Evolutionary conservation across 768 basidiomycete species (phyloP), one percentile per base, ranked within the genome.

Genomic region (Coprinopsis sp.): DNA sequence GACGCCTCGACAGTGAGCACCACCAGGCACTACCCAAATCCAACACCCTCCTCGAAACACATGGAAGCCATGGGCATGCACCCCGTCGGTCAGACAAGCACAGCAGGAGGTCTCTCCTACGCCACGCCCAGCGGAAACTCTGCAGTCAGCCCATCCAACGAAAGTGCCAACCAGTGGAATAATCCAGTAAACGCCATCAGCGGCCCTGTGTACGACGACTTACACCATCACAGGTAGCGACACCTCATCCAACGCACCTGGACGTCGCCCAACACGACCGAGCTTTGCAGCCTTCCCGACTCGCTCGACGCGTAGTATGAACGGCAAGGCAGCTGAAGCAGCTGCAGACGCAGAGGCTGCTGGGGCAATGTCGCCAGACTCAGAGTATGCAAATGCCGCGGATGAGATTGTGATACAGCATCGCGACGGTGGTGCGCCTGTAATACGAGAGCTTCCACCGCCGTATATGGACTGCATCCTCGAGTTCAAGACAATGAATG

Each of bases 371-470:
- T 13, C 34, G 11, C 39, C 39, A 16, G 27, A 45, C n/a, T 50
- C 44, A 30, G 29, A 39, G 18, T 38, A 25, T 46, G 37, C 40
- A 16, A n/a, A 27, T 3, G 47, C 36, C 19, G 52, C 51, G 13
- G 59, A 58, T 6, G 68, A 68, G 34, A 61, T 70, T 51, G 60
- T 71, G 33, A 63, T 70, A 19, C 70, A 70, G 48, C 71, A 72
- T 53, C 54, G 60, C 25, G 70, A 72, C 44, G 69, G 64, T 12
- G 59, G 57, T 22, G 53, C 50, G 7, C 6, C 40, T 31, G 47
- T 63, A 14, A 65, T 70, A n/a, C 66, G 64, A 22, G 70, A 71
- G 47, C 58, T 69, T 1, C 70, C 70, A 7, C 70, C 71, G 22
- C 70, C 71, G 3, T 71, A 72, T 46, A 50, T 54, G 8, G 64